A percentile compares a stretch with the other conserved stretches of the same genome.
These are phyloP conservation scores for Clavaria fumosa DNA, from an alignment of 768 basidiomycete species.

Conservation along the genomic window DNA sequence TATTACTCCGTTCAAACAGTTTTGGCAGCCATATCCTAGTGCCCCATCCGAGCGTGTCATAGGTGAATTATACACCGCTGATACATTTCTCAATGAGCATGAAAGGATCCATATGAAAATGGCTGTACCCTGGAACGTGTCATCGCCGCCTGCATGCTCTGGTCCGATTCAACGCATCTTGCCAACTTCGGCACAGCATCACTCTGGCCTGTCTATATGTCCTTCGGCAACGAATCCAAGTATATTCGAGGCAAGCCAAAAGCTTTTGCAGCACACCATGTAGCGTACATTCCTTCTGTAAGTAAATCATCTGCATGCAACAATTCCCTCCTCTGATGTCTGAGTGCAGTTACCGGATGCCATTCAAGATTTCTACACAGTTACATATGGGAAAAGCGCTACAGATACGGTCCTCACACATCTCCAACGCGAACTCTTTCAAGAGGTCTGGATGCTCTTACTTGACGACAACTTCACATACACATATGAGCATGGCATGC, in stretches of 20 bases:
- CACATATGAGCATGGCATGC: constrained; percentile 14
- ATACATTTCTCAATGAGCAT: constrained; percentile 9
- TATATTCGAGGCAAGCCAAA: constrained; percentile 15
- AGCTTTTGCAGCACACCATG: constrained; percentile 12
- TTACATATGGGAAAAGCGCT: constrained; percentile 2
- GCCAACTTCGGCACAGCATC: constrained; percentile 16
- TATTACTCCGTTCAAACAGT: constrained; percentile 11
- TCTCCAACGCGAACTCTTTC: constrained; percentile 17
- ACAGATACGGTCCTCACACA: constrained; percentile 6
- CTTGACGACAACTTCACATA: constrained; percentile 15
- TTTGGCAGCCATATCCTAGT: constrained; percentile 7
- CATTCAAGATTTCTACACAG: constrained; percentile 4
- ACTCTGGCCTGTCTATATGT: constrained; percentile 23
- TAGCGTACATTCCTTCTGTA: constrained; percentile 19
- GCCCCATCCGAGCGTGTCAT: constrained; percentile 6
- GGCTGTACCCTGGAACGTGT: constrained; percentile 8
- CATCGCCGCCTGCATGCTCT: constrained; percentile 13
- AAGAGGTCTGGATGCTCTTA: constrained; percentile 15
- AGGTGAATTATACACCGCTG: constrained; percentile 11
- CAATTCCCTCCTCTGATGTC: background rate
- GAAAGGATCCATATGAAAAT: constrained; percentile 6
- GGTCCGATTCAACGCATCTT: constrained; percentile 19
- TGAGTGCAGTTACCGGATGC: constrained; percentile 9
- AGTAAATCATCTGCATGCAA: background rate
- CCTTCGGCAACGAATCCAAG: constrained; percentile 22